phyloP scores from a whole-genome alignment of 768 basidiomycete genomes.

The Hypholoma sublateritium region DNA sequence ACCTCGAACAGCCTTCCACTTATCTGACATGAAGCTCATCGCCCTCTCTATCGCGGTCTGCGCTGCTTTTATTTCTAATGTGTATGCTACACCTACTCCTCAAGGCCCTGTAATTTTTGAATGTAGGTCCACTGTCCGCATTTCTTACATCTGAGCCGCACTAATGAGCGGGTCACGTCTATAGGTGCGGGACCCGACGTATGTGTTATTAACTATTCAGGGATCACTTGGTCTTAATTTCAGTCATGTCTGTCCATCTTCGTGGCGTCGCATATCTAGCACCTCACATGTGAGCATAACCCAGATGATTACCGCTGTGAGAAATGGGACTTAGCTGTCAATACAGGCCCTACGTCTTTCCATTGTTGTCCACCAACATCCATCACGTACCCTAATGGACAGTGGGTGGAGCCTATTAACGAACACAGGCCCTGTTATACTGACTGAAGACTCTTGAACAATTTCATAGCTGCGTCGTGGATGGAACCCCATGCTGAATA shows the following conservation, averaged over 20 bases:
- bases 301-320: background rate
- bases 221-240: background rate
- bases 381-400: background rate
- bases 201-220: background rate
- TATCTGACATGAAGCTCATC: background rate
- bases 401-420: background rate
- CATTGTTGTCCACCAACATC: background rate
- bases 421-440: background rate
- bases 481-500: background rate
- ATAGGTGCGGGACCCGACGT: background rate
- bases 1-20: background rate
- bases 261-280: background rate
- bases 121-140: background rate
- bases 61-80: background rate
- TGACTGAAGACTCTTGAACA: background rate
- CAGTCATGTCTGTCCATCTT: background rate
- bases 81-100: background rate
- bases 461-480: background rate
- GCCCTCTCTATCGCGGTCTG: background rate
- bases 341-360: background rate
- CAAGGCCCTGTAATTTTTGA: background rate
- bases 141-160: background rate
- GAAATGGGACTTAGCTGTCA: background rate
- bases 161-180: background rate
- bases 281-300: background rate